phyloP scores from a whole-genome alignment of 2,329 filamentous ascomycete genomes.

The Lachnellula cervina region DNA sequence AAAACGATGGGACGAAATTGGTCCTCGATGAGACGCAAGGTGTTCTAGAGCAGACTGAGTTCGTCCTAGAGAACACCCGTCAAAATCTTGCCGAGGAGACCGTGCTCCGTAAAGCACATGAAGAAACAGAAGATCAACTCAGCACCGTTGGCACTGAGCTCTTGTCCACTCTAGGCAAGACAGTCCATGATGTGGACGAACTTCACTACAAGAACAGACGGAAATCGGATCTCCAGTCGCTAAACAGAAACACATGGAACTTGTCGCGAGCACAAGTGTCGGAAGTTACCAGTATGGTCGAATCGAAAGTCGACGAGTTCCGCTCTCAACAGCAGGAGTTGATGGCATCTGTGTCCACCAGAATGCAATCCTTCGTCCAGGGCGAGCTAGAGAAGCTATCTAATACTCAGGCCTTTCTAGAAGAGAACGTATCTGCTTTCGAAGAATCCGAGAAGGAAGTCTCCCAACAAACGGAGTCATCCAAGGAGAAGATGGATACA shows the following conservation, averaged over 20 bases:
- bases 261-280: slow-evolving; percentile 70
- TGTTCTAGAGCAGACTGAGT: slow-evolving; percentile 81
- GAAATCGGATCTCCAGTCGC: slow-evolving; percentile 74
- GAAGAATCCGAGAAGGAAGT: slow-evolving; percentile 63
- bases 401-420: slow-evolving; percentile 64
- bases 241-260: slow-evolving; percentile 76
- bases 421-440: slow-evolving; percentile 64
- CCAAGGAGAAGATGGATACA: slow-evolving; percentile 83
- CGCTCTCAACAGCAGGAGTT: slow-evolving; percentile 67
- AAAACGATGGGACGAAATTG: slow-evolving; percentile 71
- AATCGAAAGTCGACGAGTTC: slow-evolving; percentile 69
- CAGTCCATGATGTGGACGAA: slow-evolving; percentile 73
- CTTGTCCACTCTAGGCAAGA: slow-evolving; percentile 70
- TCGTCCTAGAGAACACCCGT: slow-evolving; percentile 72
- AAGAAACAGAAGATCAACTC: slow-evolving; percentile 77
- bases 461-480: slow-evolving; percentile 59
- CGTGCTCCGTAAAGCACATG: slow-evolving; percentile 73
- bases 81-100: slow-evolving; percentile 75
- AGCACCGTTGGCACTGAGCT: slow-evolving; percentile 68
- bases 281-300: slow-evolving; percentile 71
- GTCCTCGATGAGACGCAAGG: slow-evolving; percentile 75
- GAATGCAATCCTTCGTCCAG: slow-evolving; percentile 73
- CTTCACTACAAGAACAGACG: slow-evolving; percentile 83
- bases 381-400: slow-evolving; percentile 69
- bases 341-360: slow-evolving; percentile 60